Evolutionary conservation across 768 basidiomycete genomes (phyloP).

Genomic region (Boletus rubropictus): DNA sequence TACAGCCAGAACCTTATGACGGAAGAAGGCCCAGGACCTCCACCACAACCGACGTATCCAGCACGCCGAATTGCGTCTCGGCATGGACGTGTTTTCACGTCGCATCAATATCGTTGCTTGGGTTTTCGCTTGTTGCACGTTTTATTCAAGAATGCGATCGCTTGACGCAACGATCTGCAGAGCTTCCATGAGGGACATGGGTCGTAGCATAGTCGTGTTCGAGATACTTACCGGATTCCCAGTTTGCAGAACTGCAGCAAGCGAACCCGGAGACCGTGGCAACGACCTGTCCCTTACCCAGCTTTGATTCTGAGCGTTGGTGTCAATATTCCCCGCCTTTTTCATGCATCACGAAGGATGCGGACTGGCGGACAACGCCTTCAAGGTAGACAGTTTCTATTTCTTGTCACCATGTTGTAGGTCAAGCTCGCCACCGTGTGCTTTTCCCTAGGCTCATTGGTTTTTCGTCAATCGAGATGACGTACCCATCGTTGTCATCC

Average conservation of each 20-base stretch:
- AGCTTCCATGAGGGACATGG: not conserved
- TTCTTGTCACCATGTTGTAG: not conserved
- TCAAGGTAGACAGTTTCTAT: not conserved
- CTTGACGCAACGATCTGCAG: not conserved
- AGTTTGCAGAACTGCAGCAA: not conserved
- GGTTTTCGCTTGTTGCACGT: not conserved
- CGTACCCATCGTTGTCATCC: not conserved
- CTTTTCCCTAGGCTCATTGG: not conserved
- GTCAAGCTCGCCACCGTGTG: not conserved
- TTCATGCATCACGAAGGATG: not conserved
- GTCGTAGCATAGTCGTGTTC: not conserved
- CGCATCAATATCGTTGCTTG: not conserved
- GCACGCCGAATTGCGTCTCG: not conserved
- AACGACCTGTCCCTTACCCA: not conserved
- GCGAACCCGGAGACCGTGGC: not conserved
- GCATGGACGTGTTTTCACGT: not conserved
- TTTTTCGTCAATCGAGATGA: not conserved
- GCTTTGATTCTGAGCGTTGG: not conserved
- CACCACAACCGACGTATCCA: no score
- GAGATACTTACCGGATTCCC: not conserved
- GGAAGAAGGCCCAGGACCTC: not conserved
- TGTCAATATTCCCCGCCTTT: not conserved
- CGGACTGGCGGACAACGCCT: not conserved
- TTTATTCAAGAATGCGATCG: not conserved
- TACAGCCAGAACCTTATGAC: not conserved